Percentiles rank a stretch among this genome's conserved stretches.
These are phyloP conservation scores for Pholiota microspora DNA, from an alignment of 768 basidiomycete species.

Conservation along the genomic window DNA sequence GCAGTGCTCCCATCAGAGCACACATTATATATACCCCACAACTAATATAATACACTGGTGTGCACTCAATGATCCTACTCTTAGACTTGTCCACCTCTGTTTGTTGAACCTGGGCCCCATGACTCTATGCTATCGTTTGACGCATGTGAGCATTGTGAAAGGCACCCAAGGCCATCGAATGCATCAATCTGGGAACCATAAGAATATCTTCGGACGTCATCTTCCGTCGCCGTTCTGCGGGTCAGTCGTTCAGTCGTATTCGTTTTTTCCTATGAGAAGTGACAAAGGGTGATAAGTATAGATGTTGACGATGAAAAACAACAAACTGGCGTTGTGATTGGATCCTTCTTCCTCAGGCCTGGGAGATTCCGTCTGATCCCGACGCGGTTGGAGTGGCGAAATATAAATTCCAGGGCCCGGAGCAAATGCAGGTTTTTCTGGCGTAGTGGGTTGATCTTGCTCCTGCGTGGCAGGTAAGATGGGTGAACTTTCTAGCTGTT, in stretches of 20 bases:
- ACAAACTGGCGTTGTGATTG: slow-evolving; percentile 1
- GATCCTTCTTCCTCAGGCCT: background rate
- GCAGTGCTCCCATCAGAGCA: background rate
- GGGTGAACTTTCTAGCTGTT: background rate
- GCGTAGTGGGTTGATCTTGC: background rate
- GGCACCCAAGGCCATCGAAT: background rate
- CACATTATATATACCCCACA: background rate
- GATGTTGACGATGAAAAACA: background rate
- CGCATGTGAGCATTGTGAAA: slow-evolving; percentile 16
- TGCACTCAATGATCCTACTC: slow-evolving; percentile 2
- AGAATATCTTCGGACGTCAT: background rate
- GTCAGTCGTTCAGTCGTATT: background rate
- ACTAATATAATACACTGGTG: background rate
- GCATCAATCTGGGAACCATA: background rate
- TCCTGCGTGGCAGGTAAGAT: background rate
- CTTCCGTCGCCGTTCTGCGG: background rate
- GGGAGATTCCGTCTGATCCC: background rate
- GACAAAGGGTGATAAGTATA: background rate
- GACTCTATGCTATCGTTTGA: slow-evolving; percentile 40
- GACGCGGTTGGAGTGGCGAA: slow-evolving; percentile 28
- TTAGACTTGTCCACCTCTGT: background rate
- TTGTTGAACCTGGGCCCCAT: slow-evolving; percentile 32
- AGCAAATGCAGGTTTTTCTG: slow-evolving; percentile 23
- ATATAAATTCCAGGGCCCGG: slow-evolving; percentile 37
- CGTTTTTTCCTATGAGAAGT: background rate